Conservation (phyloP, 352 stramenopile species). For the Phytophthora citrophthora region DNA sequence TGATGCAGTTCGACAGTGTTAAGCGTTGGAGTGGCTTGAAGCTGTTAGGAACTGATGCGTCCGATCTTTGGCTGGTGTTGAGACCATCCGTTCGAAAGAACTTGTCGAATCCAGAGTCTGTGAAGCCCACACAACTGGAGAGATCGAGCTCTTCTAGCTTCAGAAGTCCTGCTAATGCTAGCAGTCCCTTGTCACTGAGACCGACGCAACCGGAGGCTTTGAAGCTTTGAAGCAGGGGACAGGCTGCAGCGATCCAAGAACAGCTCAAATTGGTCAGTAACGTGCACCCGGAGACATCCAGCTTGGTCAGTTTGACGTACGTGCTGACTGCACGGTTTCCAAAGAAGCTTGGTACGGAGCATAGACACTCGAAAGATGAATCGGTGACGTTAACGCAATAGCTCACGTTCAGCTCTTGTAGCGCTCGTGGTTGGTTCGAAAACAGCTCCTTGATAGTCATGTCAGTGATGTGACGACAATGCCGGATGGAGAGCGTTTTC, state of each 20-base stretch:
- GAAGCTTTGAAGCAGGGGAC: constrained; percentile 57
- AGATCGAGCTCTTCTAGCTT: constrained; percentile 66
- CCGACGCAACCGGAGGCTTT: constrained; percentile 45
- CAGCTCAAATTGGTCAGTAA: constrained; percentile 61
- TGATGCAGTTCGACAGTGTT: constrained; percentile 31
- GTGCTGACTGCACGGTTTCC: constrained; percentile 49
- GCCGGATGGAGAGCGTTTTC: constrained; percentile 49
- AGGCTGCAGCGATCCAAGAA: constrained; percentile 67
- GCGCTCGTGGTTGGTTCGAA: constrained; percentile 41
- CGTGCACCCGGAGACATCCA: constrained; percentile 67
- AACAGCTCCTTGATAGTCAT: constrained; percentile 58
- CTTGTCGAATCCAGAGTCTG: constrained; percentile 45
- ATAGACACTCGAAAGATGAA: constrained; percentile 60
- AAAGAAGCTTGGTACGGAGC: constrained; percentile 58
- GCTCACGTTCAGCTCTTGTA: constrained; percentile 70
- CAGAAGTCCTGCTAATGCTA: constrained; percentile 53
- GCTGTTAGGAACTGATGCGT: not conserved
- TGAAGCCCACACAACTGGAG: constrained; percentile 51
- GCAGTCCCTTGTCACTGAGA: constrained; percentile 67
- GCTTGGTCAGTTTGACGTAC: constrained; percentile 46
- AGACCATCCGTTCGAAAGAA: constrained; percentile 53
- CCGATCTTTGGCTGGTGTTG: not conserved
- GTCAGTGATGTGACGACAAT: constrained; percentile 47
- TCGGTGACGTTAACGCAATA: constrained; percentile 59
- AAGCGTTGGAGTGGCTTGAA: constrained; percentile 38